These are phyloP conservation scores for Amaranthus palmeri DNA, from an alignment of 148 eudicot genomes.

Conservation along the genomic window DNA sequence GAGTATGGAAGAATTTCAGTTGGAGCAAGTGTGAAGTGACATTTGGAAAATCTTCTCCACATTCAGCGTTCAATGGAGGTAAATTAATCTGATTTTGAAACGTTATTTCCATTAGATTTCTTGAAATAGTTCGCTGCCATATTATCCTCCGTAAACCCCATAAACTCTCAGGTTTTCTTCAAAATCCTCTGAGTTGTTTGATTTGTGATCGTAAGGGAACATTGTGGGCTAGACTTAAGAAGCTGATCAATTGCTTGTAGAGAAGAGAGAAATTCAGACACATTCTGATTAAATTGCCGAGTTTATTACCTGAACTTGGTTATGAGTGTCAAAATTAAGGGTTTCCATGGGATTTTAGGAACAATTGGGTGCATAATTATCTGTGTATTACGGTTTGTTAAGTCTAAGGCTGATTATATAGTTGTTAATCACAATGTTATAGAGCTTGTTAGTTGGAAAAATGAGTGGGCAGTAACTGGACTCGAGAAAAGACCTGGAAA, in stretches of 20 bases:
- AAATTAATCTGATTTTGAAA: slow-evolving; percentile 54
- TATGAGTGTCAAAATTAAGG: slow-evolving; percentile 47
- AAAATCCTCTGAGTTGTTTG: slow-evolving; percentile 69
- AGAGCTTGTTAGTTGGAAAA: slow-evolving; percentile 77
- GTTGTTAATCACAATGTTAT: slow-evolving; percentile 36
- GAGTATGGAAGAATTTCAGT: no score
- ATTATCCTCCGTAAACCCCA: slow-evolving; percentile 78
- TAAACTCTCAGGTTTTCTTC: slow-evolving; percentile 60
- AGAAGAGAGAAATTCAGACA: slow-evolving; percentile 44
- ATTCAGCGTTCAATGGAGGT: slow-evolving; percentile 53
- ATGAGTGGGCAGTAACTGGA: slow-evolving; percentile 71
- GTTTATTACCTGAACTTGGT: slow-evolving; percentile 62
- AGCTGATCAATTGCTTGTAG: slow-evolving; percentile 74
- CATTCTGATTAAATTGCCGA: slow-evolving; percentile 57
- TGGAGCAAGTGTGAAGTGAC: no score
- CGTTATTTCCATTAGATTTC: slow-evolving; percentile 50
- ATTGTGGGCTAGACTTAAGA: slow-evolving; percentile 69
- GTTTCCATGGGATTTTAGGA: slow-evolving; percentile 68
- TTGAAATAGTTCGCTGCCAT: slow-evolving; percentile 53
- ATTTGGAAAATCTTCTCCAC: slow-evolving; percentile 59
- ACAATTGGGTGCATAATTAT: slow-evolving; percentile 55
- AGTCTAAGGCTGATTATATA: slow-evolving; percentile 42
- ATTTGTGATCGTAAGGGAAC: slow-evolving; percentile 62
- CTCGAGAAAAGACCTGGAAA: slow-evolving; percentile 50
- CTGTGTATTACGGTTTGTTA: slow-evolving; percentile 58